A percentile compares a stretch with the other conserved stretches of the same genome.
phyloP scores from a whole-genome alignment of 1,139 yeast genomes.

The Arxiozyma slooffiae region DNA sequence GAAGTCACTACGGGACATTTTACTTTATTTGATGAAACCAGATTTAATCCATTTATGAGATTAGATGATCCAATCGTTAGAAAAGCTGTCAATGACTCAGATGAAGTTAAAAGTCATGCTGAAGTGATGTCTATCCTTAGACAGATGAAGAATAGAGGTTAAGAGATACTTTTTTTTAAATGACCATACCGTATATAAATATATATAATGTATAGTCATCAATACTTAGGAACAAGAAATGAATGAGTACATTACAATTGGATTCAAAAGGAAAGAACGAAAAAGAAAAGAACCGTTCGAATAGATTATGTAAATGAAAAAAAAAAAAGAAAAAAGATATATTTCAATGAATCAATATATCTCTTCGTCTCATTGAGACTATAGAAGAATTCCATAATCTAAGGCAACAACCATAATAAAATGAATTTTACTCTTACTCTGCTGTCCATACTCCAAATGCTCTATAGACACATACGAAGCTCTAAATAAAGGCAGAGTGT shows the following conservation, averaged over 20 bases:
- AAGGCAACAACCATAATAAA: slow-evolving; percentile 4
- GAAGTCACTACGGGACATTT: slow-evolving; percentile 77
- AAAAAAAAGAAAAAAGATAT: slow-evolving; percentile 5
- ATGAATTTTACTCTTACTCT: slow-evolving; percentile 40
- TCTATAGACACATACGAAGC: slow-evolving; percentile 39
- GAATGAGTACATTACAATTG: not conserved
- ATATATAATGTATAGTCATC: too few species aligned
- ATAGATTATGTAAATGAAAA: not conserved
- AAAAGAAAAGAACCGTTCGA: too few species aligned
- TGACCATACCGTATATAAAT: too few species aligned
- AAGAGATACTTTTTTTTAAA: slow-evolving; percentile 4
- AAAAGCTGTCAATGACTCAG: slow-evolving; percentile 42
- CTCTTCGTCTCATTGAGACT: not conserved
- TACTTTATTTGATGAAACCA: slow-evolving; percentile 74
- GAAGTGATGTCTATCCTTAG: slow-evolving; percentile 60
- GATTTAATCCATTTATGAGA: slow-evolving; percentile 85
- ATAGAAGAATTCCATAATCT: slow-evolving; percentile 6
- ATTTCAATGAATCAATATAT: slow-evolving; percentile 3
- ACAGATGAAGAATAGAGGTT: slow-evolving; percentile 54
- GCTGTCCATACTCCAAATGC: slow-evolving; percentile 60
- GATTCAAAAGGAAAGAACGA: not conserved
- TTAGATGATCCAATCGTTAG: slow-evolving; percentile 50
- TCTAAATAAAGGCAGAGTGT: slow-evolving; percentile 49
- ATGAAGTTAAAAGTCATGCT: slow-evolving; percentile 34
- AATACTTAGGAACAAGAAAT: too few species aligned